Evolutionary conservation across 371 early-diverging fungal species (phyloP).

Genomic region (Mortierella sp.): DNA sequence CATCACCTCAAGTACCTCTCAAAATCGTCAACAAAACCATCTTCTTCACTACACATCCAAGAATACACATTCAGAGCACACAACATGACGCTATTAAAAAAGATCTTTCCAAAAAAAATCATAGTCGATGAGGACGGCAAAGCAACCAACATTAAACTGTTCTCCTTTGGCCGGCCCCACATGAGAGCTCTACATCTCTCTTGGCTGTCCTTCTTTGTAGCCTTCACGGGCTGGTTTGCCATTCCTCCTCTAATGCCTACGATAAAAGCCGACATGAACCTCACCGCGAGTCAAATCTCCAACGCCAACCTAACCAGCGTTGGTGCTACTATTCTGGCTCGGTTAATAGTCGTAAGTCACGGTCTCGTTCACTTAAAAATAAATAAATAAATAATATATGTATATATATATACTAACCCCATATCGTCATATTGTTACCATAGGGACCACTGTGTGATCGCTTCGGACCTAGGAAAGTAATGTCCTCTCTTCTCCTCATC

Average conservation of each 20-base stretch:
- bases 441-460: slow-evolving; percentile 65
- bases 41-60: neutral
- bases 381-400: neutral
- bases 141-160: slow-evolving; percentile 55
- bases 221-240: slow-evolving; percentile 73
- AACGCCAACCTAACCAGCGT: slow-evolving; percentile 58
- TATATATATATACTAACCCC: neutral
- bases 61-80: slow-evolving; percentile 2
- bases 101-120: slow-evolving; percentile 44
- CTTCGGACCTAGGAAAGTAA: slow-evolving; percentile 66
- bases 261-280: slow-evolving; percentile 56
- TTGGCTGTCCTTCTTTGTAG: slow-evolving; percentile 63
- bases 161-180: slow-evolving; percentile 55
- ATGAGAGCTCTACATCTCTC: slow-evolving; percentile 63
- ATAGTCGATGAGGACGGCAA: slow-evolving; percentile 48
- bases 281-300: slow-evolving; percentile 45
- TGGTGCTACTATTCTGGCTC: slow-evolving; percentile 56
- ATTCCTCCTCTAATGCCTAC: slow-evolving; percentile 64
- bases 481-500: slow-evolving; percentile 61
- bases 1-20: neutral
- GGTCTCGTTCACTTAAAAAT: neutral
- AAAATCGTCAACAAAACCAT: slow-evolving; percentile 6
- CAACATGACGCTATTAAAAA: slow-evolving; percentile 26
- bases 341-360: slow-evolving; percentile 38
- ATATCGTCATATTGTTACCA: slow-evolving; percentile 2